Conservation (phyloP, 2,329 filamentous ascomycete genomes). For the Ceratocystis albifundus region DNA sequence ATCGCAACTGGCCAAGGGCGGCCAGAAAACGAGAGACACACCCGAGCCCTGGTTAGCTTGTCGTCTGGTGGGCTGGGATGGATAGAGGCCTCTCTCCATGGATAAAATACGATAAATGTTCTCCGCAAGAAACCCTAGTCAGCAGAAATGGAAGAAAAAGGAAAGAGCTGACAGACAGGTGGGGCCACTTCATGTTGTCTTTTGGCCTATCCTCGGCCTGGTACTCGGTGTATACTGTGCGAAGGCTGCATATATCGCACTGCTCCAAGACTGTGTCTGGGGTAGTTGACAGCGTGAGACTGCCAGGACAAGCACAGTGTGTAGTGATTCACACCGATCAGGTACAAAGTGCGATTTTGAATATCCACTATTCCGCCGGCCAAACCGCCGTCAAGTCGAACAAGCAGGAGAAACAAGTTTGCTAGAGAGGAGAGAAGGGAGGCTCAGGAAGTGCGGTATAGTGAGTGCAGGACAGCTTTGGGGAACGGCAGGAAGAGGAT, state of each 20-base stretch:
- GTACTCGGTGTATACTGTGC: constrained; percentile 17
- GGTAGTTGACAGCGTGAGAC: not conserved
- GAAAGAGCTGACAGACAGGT: constrained; percentile 18
- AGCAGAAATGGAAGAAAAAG: constrained; percentile 8
- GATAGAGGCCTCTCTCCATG: not conserved
- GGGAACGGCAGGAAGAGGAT: not conserved
- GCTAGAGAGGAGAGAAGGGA: not conserved
- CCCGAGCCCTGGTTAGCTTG: not conserved
- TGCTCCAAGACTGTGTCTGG: not conserved
- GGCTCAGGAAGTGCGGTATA: not conserved
- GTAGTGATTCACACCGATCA: not conserved
- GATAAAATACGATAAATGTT: constrained; percentile 6
- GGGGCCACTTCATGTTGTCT: constrained; percentile 3
- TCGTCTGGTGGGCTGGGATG: not conserved
- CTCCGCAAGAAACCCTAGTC: not conserved
- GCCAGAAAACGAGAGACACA: not conserved
- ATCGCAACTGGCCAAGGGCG: not conserved
- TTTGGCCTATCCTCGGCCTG: constrained; percentile 14
- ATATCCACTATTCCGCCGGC: constrained; percentile 44
- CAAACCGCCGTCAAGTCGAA: constrained; percentile 42
- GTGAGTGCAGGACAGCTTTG: not conserved
- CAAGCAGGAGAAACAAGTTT: constrained; percentile 24
- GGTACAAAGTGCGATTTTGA: not conserved
- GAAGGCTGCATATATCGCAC: not conserved
- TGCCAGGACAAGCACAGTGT: not conserved